Evolutionary conservation across 1,284 basidiomycete species (phyloP).

Genomic region (Trichosporon sp.): DNA sequence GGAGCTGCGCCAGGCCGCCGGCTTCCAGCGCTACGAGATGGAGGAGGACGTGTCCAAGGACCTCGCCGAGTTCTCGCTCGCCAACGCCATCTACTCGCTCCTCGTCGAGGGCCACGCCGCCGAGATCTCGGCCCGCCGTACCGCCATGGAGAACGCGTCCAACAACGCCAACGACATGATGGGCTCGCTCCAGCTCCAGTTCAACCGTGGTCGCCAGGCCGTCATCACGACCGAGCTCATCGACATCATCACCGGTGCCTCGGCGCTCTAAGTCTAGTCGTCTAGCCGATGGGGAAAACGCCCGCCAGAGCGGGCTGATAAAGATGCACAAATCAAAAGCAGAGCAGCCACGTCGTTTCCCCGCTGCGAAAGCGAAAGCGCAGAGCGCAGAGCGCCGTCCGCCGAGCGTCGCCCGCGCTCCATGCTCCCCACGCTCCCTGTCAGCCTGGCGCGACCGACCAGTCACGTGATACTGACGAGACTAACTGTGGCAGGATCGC

Average conservation of each 20-base stretch:
- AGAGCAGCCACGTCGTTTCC: neutral
- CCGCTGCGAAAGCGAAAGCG: no score
- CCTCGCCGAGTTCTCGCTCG: conserved; percentile 89
- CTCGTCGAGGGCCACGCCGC: conserved; percentile 95
- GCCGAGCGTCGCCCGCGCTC: no score
- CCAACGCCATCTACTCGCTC: conserved; percentile 92
- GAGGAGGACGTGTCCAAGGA: conserved; percentile 93
- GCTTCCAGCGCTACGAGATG: conserved; percentile 89
- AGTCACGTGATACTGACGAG: no score
- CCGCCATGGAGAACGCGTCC: conserved; percentile 99
- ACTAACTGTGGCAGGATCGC: no score
- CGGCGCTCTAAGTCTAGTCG: conserved; percentile 23
- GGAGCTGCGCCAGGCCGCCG: conserved; percentile 71
- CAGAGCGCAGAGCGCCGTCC: no score
- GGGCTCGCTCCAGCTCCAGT: conserved; percentile 76
- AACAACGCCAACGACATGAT: conserved; percentile 97
- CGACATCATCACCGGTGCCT: conserved; percentile 30
- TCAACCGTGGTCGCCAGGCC: conserved; percentile 99
- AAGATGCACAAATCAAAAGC: conserved; percentile 6
- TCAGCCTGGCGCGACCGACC: no score
- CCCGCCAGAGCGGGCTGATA: conserved; percentile 1
- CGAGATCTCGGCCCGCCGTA: conserved; percentile 72
- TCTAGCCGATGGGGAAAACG: conserved; percentile 4
- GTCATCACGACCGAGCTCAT: conserved; percentile 59
- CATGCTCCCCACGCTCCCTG: no score